These are phyloP conservation scores for Gracilaria domingensis DNA, from an alignment of 23 red algal genomes.

Conservation along the genomic window DNA sequence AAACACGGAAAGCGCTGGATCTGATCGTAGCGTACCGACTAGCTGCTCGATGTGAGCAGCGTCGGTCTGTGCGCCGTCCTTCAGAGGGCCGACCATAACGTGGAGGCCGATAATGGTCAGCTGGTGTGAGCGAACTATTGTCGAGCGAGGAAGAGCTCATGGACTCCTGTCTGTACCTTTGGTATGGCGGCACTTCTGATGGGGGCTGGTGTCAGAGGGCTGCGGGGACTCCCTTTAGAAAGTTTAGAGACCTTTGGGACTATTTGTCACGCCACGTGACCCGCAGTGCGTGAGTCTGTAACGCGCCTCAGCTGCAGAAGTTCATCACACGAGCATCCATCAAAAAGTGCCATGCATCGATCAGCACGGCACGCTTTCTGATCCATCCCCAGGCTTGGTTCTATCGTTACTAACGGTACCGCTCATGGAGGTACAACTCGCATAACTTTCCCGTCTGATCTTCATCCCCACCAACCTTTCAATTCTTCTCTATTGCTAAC, in stretches of 20 bases:
- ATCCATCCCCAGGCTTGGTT: no score
- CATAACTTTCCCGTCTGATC: background rate
- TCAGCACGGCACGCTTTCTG: background rate
- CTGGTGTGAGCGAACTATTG: no score
- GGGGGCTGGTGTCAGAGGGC: background rate
- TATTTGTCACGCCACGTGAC: background rate
- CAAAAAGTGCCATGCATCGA: background rate
- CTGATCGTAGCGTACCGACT: conserved; percentile 53
- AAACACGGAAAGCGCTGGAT: conserved; percentile 65
- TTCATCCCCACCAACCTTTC: background rate
- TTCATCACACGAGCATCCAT: no score
- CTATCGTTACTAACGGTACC: no score
- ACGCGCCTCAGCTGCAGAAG: no score
- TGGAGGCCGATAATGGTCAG: background rate
- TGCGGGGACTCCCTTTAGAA: no score
- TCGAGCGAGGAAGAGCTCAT: no score
- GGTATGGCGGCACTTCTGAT: no score
- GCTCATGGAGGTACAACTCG: no score
- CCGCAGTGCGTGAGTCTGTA: no score
- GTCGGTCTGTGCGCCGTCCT: background rate
- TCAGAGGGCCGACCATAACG: conserved; percentile 32
- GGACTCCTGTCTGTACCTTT: no score
- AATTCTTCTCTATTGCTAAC: background rate
- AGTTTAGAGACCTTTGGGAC: no score
- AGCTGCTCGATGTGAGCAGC: conserved; percentile 42